phyloP scores from a whole-genome alignment of 345 rosid genomes.

The Hypericum androsaemum region DNA sequence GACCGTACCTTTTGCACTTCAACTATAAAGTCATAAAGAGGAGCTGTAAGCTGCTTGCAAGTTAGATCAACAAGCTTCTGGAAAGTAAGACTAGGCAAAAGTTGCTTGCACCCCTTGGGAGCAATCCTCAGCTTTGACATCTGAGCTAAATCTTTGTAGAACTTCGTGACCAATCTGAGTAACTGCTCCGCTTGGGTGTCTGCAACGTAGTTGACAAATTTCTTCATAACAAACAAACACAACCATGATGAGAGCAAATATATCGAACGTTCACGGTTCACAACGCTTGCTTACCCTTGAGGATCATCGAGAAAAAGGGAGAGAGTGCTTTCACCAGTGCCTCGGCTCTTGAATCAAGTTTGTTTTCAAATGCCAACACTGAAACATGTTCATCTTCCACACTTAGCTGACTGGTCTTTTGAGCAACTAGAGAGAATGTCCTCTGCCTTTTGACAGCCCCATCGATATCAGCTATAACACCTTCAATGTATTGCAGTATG shows the following conservation, averaged over 20 bases:
- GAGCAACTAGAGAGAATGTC: constrained; percentile 27
- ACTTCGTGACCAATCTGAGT: constrained; percentile 41
- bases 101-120: constrained; percentile 68
- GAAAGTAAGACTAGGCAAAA: constrained; percentile 49
- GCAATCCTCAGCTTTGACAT: constrained; percentile 63
- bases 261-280: constrained; percentile 4
- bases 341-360: constrained; percentile 47
- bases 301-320: constrained; percentile 58
- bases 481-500: constrained; percentile 44
- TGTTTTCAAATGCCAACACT: constrained; percentile 41
- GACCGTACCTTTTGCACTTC: constrained; percentile 50
- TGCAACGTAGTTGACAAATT: constrained; percentile 20
- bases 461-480: constrained; percentile 46
- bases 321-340: constrained; percentile 51
- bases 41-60: constrained; percentile 64
- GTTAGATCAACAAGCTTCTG: constrained; percentile 72
- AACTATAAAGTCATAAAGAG: constrained; percentile 61
- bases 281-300: constrained; percentile 42
- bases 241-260: constrained; percentile 5
- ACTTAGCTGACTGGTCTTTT: constrained; percentile 24
- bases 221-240: constrained; percentile 10
- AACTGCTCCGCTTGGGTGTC: constrained; percentile 61
- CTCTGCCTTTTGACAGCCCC: constrained; percentile 59
- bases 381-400: constrained; percentile 26
- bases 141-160: constrained; percentile 76